These are phyloP conservation scores for Immersiella caudata DNA, from an alignment of 495 filamentous ascomycete genomes.

Conservation along the genomic window DNA sequence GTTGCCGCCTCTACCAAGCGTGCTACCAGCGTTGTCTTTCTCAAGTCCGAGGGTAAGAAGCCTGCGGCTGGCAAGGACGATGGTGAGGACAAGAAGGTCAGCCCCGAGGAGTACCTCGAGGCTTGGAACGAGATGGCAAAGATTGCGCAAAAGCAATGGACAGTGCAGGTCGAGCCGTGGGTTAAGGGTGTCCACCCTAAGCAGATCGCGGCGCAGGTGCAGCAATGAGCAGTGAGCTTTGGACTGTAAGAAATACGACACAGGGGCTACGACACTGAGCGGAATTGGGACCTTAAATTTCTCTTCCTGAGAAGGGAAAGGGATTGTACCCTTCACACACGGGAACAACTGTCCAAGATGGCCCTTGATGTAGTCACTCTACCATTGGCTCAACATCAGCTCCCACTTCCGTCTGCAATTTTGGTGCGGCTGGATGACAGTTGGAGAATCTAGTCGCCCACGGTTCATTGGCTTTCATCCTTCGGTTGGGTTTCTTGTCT, in stretches of 20 bases:
- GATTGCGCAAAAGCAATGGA: slow-evolving; percentile 70
- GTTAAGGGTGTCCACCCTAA: slow-evolving; percentile 38
- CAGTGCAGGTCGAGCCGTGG: slow-evolving; percentile 37
- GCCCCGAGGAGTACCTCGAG: slow-evolving; percentile 69
- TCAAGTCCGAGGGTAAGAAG: slow-evolving; percentile 64
- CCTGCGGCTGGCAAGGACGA: slow-evolving; percentile 43
- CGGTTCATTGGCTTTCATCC: background rate
- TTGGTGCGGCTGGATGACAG: background rate
- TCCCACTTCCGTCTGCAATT: background rate
- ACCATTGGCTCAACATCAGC: background rate
- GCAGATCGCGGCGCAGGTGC: slow-evolving; percentile 27
- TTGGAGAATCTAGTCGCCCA: background rate
- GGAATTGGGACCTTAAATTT: background rate
- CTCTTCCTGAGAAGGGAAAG: background rate
- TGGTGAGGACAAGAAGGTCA: slow-evolving; percentile 49
- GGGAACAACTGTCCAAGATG: background rate
- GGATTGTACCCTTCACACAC: background rate
- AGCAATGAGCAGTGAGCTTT: background rate
- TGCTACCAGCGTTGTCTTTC: slow-evolving; percentile 93
- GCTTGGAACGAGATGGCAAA: slow-evolving; percentile 73
- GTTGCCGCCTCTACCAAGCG: slow-evolving; percentile 90
- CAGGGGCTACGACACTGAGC: background rate
- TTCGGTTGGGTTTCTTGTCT: slow-evolving; percentile 23
- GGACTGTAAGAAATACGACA: slow-evolving; percentile 4
- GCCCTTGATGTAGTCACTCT: slow-evolving; percentile 11